Base-by-base conservation (phyloP, 169 alveolate genomes). In the Toxoplasma gondii region DNA sequence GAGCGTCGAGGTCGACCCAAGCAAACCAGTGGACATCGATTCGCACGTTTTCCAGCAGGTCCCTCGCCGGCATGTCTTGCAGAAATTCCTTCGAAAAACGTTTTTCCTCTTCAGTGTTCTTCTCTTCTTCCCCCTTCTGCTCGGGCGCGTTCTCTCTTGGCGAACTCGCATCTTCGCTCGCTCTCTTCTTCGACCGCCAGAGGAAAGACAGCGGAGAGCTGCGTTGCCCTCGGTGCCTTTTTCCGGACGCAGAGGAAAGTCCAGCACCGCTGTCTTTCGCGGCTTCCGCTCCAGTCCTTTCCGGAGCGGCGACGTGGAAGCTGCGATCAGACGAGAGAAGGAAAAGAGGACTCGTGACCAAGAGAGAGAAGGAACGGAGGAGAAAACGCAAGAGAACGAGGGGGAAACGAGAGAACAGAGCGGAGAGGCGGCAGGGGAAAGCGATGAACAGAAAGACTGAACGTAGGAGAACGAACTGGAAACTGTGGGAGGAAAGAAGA, bases 21-120 rank as follows among this genome's bases (percentile, higher is more conserved):
- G 45, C 84, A n/a, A 74, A 36, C 84, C 84, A 74, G 84, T 74
- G 84, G 1, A 74, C 84, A 24, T 74, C 84, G 38, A 74, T 74
- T 12, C 9, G 5, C 43, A 74, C 43, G 41, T n/a, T 22, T 36
- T 74, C 84, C 9, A 36, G 44, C 16, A 74, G 49, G 44, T 2
- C 44, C n/a, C 12, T 16, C 17, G 43, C 84, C 2, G 84, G 38
- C 24, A n/a, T n/a, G n/a, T n/a, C n/a, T n/a, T n/a, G n/a, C n/a
- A n/a, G n/a, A n/a, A n/a, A n/a, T 49, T 4, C 12, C 58, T 49
- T 49, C 12, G 58, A 12, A 49, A 49, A 49, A 12, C 58, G 58
- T 12, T 49, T 49, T 49, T 49, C 12, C 74, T 16, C 9, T 10
- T 7, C 74, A 16, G 74, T 24, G 31, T 74, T n/a, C 84, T 74